Percentiles rank a stretch among this genome's conserved stretches.
phyloP scores from a whole-genome alignment of 345 rosid genomes.

The Bruguiera parviflora region DNA sequence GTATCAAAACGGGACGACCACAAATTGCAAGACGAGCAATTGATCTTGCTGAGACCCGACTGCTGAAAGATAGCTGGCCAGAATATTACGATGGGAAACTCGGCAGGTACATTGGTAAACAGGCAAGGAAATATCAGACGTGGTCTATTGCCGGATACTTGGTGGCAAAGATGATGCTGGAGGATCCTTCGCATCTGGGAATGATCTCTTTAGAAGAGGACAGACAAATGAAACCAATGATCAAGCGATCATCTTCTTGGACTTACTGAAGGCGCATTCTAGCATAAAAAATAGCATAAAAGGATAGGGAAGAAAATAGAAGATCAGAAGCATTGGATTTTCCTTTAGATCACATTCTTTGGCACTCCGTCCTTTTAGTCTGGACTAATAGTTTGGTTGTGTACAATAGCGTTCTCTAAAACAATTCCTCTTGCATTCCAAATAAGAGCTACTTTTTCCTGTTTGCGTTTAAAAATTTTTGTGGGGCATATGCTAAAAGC shows the following conservation, averaged over 20 bases:
- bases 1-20: conserved; percentile 34
- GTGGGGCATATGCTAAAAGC: conserved; percentile 4
- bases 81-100: conserved; percentile 36
- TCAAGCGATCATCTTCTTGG: conserved; percentile 28
- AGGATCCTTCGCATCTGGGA: conserved; percentile 30
- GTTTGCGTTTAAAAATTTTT: conserved; percentile 10
- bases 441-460: conserved; percentile 32
- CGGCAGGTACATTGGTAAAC: conserved; percentile 33
- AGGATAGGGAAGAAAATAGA: not conserved
- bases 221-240: conserved; percentile 28
- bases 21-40: conserved; percentile 36
- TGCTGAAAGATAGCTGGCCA: conserved; percentile 35
- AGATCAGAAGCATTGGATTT: not conserved
- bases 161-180: conserved; percentile 38
- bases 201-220: conserved; percentile 30
- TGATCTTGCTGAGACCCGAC: conserved; percentile 28
- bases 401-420: conserved; percentile 36
- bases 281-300: conserved; percentile 4
- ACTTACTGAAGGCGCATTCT: conserved; percentile 6
- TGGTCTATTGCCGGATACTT: conserved; percentile 36
- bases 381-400: conserved; percentile 19
- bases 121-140: conserved; percentile 35
- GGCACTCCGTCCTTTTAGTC: conserved; percentile 20
- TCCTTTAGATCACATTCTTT: conserved; percentile 25
- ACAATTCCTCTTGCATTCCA: conserved; percentile 25